Evolutionary conservation across 2,329 filamentous ascomycete genomes (phyloP), one percentile per base, ranked within the genome.

Genomic region (Colletotrichum sojae): DNA sequence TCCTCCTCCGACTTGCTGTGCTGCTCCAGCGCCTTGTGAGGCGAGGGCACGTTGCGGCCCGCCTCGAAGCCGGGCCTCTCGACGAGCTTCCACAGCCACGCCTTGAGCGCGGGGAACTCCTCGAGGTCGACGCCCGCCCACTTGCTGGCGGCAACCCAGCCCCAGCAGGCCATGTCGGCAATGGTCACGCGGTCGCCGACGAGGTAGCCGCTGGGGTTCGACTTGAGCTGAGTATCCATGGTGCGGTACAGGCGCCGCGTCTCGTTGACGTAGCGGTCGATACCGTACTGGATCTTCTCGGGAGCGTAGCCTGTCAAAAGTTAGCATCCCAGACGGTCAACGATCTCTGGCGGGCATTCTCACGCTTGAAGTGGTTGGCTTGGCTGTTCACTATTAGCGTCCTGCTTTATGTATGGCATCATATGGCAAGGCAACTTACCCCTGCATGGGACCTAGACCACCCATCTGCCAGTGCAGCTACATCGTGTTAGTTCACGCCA

Each of bases 241-340:
- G 94, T 91, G 59, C 89, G 85, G 82, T 96, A 97, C 2, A 97
- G 85, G 15, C 94, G 90, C n/a, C 91, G 87, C 0, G 92, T 94
- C 82, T 97, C 94, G 77, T 94, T 96, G 76, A 86, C 83, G 82
- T 97, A 97, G 55, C 94, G 88, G 76, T 93, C 89, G 63, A 97
- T 89, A 71, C 92, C 94, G 78, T 97, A 97, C 75, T 91, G 85
- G 75, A 97, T 95, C 78, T 88, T 90, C 78, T 95, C 92, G 0
- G 93, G 92, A 1, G 94, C 94, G 76, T 97, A 97, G 64, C 84
- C 85, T 88, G 66, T 12, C 18, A 27, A 61, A 61, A 18, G 18
- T 71, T 22, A 45, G 45, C 36, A 18, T 13, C 12, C 2, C 15
- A 6, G 46, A 39, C n/a, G n/a, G 16, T 8, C 12, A 22, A 4